Conservation (phyloP, 495 filamentous ascomycete species). For the Xylaria grammica region DNA sequence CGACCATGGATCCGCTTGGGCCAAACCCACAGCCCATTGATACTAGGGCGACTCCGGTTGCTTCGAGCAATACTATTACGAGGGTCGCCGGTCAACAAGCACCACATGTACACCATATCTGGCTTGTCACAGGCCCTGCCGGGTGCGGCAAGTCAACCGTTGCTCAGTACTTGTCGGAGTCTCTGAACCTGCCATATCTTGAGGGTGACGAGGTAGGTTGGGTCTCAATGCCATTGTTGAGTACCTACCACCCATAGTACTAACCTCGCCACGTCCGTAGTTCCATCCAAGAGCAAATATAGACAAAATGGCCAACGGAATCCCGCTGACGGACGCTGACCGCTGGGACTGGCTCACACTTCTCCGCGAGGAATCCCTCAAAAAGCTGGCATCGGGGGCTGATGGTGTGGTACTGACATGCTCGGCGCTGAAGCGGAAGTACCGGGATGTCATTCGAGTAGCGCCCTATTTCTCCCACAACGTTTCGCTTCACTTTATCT, state of each 20-base stretch:
- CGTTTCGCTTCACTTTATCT: constrained; percentile 90
- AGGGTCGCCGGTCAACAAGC: constrained; percentile 29
- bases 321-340: constrained; percentile 90
- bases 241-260: background rate
- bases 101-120: constrained; percentile 76
- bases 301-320: constrained; percentile 89
- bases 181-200: constrained; percentile 79
- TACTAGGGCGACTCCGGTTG: constrained; percentile 34
- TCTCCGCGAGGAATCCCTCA: constrained; percentile 80
- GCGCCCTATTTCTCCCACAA: constrained; percentile 78
- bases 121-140: constrained; percentile 96
- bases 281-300: constrained; percentile 86
- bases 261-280: constrained; percentile 50
- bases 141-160: constrained; percentile 97
- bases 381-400: constrained; percentile 60
- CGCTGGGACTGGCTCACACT: constrained; percentile 98
- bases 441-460: constrained; percentile 94
- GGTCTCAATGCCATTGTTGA: background rate
- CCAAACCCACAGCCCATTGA: constrained; percentile 41
- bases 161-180: constrained; percentile 73
- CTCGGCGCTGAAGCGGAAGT: constrained; percentile 94
- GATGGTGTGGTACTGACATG: constrained; percentile 93
- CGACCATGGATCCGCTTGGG: constrained; percentile 39
- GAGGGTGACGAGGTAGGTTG: constrained; percentile 93
- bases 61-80: constrained; percentile 35